Evolutionary conservation across 2,329 filamentous ascomycete species (phyloP).

Genomic region (Hypocrella siamensis): DNA sequence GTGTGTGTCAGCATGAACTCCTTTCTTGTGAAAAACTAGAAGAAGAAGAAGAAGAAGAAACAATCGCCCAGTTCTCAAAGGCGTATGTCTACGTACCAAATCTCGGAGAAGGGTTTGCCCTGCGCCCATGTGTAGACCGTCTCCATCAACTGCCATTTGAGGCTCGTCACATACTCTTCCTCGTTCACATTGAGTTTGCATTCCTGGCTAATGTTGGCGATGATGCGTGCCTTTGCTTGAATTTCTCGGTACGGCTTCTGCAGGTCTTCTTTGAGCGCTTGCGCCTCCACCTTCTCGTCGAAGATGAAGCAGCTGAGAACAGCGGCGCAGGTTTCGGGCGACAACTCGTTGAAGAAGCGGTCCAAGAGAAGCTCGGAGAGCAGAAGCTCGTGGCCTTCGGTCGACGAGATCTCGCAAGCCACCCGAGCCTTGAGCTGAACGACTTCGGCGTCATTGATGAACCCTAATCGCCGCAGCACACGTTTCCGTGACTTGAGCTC

Average conservation of each 20-base stretch:
- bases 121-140: conserved; percentile 87
- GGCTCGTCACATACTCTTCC: conserved; percentile 75
- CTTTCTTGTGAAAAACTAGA: neutral
- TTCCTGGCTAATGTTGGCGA: conserved; percentile 89
- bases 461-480: conserved; percentile 81
- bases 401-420: conserved; percentile 91
- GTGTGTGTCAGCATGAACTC: neutral
- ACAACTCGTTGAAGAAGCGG: conserved; percentile 92
- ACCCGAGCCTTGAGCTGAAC: conserved; percentile 95
- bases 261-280: conserved; percentile 66
- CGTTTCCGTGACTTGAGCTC: conserved; percentile 94
- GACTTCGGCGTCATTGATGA: conserved; percentile 90
- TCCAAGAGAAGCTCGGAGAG: conserved; percentile 91
- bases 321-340: conserved; percentile 73
- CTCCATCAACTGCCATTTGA: conserved; percentile 96
- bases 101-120: conserved; percentile 78
- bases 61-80: neutral
- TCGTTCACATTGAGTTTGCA: conserved; percentile 91
- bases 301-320: conserved; percentile 92
- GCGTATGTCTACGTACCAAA: conserved; percentile 54
- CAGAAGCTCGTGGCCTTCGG: conserved; percentile 78
- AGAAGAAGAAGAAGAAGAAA: neutral
- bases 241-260: conserved; percentile 77
- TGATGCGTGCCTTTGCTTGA: conserved; percentile 68
- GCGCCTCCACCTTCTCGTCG: conserved; percentile 80